These are phyloP conservation scores for Asterochloris erici DNA, from an alignment of 139 green algal species.

Conservation along the genomic window DNA sequence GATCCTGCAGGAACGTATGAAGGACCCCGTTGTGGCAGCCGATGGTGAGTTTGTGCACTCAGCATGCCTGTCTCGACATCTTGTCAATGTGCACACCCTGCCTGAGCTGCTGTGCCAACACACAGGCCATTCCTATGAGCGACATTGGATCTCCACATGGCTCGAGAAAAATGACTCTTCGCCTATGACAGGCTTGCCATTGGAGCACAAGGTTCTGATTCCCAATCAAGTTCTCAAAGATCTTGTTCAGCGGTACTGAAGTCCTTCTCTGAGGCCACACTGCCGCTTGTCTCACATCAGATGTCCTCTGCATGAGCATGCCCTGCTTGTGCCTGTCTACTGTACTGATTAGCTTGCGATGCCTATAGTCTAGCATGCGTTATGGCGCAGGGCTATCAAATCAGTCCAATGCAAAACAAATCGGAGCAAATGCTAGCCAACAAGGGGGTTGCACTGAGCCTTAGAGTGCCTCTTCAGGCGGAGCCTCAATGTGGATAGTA, in stretches of 20 bases:
- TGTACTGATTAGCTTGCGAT: too few relatives aligned
- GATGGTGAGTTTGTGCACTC: constrained; percentile 4
- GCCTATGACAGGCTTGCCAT: constrained; percentile 21
- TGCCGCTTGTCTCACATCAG: too few relatives aligned
- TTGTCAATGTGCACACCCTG: background rate
- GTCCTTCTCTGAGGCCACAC: too few relatives aligned
- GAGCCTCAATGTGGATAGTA: constrained; percentile 2
- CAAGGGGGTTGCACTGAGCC: too few relatives aligned
- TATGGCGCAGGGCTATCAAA: too few relatives aligned
- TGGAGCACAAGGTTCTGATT: constrained; percentile 18
- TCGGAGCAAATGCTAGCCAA: too few relatives aligned
- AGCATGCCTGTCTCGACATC: background rate
- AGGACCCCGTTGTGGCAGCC: constrained; percentile 24
- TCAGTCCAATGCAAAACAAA: too few relatives aligned
- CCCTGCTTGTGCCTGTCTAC: too few relatives aligned
- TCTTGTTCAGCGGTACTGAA: constrained; percentile 5
- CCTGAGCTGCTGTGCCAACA: background rate
- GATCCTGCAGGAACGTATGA: constrained; percentile 15
- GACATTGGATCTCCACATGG: constrained; percentile 15
- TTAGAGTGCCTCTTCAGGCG: background rate
- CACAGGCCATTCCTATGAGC: constrained; percentile 22
- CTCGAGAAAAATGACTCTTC: constrained; percentile 14
- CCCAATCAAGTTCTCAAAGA: constrained; percentile 13
- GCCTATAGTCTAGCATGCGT: too few relatives aligned
- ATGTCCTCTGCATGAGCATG: too few relatives aligned